Conservation (phyloP, 2,329 filamentous ascomycete species). For the Anisogramma anomala region DNA sequence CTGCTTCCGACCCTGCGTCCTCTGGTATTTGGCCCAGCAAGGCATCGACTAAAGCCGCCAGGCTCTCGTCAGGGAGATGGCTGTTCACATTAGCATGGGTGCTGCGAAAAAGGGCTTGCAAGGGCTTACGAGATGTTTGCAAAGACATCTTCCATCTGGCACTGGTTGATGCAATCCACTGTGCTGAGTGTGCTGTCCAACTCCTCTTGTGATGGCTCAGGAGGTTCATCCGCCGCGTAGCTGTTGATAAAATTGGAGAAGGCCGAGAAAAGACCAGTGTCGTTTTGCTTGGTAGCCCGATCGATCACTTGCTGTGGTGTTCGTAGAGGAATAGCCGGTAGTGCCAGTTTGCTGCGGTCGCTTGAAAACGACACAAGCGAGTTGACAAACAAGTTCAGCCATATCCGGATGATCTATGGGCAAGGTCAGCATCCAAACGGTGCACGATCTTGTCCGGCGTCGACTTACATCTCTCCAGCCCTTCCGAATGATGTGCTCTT, state of each 20-base stretch:
- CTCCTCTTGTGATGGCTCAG: slow-evolving; percentile 93
- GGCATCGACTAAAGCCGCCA: slow-evolving; percentile 49
- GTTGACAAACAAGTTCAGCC: slow-evolving; percentile 92
- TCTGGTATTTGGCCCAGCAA: slow-evolving; percentile 80
- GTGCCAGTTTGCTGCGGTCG: slow-evolving; percentile 51
- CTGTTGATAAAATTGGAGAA: slow-evolving; percentile 97
- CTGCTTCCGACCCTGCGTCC: slow-evolving; percentile 58
- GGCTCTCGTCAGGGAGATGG: slow-evolving; percentile 26
- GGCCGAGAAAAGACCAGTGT: slow-evolving; percentile 82
- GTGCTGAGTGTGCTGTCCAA: slow-evolving; percentile 90
- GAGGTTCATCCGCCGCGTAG: slow-evolving; percentile 94
- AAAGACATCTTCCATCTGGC: slow-evolving; percentile 72
- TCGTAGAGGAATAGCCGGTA: slow-evolving; percentile 78
- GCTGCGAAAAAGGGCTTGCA: neutral
- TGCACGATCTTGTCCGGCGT: neutral
- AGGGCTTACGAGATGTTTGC: slow-evolving; percentile 62
- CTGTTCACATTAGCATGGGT: slow-evolving; percentile 18
- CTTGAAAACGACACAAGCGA: slow-evolving; percentile 69
- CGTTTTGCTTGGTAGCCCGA: slow-evolving; percentile 62
- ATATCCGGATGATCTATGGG: slow-evolving; percentile 69
- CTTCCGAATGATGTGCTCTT: slow-evolving; percentile 62
- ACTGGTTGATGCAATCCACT: slow-evolving; percentile 86
- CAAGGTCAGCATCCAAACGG: slow-evolving; percentile 25
- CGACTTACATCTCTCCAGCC: slow-evolving; percentile 69
- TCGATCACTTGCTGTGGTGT: slow-evolving; percentile 89